Base-by-base conservation (phyloP, 106 monocot species). In the Triglochin maritima region DNA sequence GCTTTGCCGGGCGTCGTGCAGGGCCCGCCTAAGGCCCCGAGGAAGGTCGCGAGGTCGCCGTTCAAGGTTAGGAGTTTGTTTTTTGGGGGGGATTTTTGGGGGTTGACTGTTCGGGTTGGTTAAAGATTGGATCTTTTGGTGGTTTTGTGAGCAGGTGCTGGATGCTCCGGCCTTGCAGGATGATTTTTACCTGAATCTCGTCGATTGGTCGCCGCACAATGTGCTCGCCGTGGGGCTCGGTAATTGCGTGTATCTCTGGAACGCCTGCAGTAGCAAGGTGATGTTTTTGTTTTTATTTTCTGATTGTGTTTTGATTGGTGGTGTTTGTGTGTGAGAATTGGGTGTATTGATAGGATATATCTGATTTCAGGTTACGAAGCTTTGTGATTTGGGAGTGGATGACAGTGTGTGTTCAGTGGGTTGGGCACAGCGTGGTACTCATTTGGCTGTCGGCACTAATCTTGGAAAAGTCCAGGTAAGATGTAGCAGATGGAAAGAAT, bases 161-260 rank as follows among this genome's bases (percentile, higher is more conserved):
- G 96, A 98, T 81, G 96, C 96, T 1, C 96, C 96, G n/a, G 90
- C 86, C 46, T 84, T 98, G 70, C 91, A 88, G 65, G 96, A 98
- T 52, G 96, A 98, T 82, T 98, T 91, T 76, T 98, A 98, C 69
- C 71, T 91, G 72, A 98, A 98, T 67, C 91, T 98, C 5, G 96
- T 98, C 9, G 96, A 98, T 69, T 98, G 96, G 96, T 92, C 91
- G 7, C 74, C 86, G 7, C 78, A 92, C 54, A 98, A 98, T 86
- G 77, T 98, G 65, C 56, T 98, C 56, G 88, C 91, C 4, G 91
- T 98, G 57, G 91, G 88, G 15, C 60, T 98, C 74, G 96, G 96
- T 10, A 92, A 88, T 79, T 88, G 86, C 44, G 96, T 98, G 46
- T 98, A 98, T 72, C 73, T 98, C n/a, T 98, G 96, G 96, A 98